These are phyloP conservation scores for Xerocomus cyaneibrunnescens DNA, from an alignment of 1,284 basidiomycete species.

Conservation along the genomic window DNA sequence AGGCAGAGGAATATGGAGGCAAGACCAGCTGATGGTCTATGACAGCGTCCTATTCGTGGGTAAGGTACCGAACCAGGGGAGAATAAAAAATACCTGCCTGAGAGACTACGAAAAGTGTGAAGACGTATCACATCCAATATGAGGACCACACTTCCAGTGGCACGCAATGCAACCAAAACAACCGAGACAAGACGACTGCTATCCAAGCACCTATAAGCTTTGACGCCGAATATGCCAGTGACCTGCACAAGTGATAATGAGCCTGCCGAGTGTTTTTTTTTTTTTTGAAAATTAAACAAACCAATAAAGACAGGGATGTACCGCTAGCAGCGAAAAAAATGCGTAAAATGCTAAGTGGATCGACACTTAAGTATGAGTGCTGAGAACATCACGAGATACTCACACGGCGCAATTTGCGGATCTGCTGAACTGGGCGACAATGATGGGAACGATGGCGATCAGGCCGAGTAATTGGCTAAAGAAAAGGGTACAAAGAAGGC, in stretches of 20 bases:
- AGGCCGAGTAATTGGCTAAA: slow-evolving; percentile 56
- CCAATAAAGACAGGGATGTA: slow-evolving; percentile 48
- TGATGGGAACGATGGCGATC: slow-evolving; percentile 43
- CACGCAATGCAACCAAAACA: slow-evolving; percentile 43
- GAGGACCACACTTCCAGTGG: slow-evolving; percentile 42
- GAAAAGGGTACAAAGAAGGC: slow-evolving; percentile 54
- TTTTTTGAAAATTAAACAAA: slow-evolving; percentile 26
- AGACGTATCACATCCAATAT: slow-evolving; percentile 45
- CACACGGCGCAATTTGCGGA: slow-evolving; percentile 40
- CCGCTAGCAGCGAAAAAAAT: slow-evolving; percentile 39
- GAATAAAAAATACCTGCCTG: slow-evolving; percentile 38
- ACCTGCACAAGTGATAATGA: slow-evolving; percentile 40
- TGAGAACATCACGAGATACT: slow-evolving; percentile 15
- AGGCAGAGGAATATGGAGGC: slow-evolving; percentile 50
- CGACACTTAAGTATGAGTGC: neutral
- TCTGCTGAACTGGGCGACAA: slow-evolving; percentile 48
- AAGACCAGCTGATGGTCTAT: slow-evolving; percentile 25
- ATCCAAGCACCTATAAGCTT: slow-evolving; percentile 64
- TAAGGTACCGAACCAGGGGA: neutral
- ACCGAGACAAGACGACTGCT: slow-evolving; percentile 52
- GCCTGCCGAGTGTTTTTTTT: neutral
- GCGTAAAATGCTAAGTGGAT: slow-evolving; percentile 39
- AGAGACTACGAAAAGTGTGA: slow-evolving; percentile 42
- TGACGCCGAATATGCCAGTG: slow-evolving; percentile 61
- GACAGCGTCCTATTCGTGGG: slow-evolving; percentile 17